Base-by-base conservation (phyloP, 768 basidiomycete species). In the Hygrocybe punicea region DNA sequence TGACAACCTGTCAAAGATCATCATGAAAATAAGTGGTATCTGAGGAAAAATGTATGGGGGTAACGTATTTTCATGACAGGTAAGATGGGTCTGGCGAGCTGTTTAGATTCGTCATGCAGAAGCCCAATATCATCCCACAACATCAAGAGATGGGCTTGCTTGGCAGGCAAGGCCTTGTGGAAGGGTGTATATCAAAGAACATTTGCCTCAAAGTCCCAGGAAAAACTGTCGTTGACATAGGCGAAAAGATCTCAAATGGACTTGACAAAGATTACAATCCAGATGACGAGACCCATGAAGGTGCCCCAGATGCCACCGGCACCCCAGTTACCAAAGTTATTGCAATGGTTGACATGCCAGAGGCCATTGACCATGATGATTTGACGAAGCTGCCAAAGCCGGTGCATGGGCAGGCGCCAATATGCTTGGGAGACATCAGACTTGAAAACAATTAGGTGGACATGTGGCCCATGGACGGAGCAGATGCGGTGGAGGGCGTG, bases 121-220 rank as follows among this genome's bases (percentile, higher is more conserved):
- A 78, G 63, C 0, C 73, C 69, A 14, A 79, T 60, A 1, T 65
- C 44, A 60, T 80, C 78, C 70, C 73, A 79, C 1, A 80, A 67
- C 2, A 35, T 35, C 0, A 81, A 70, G 1, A 79, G 66, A 1
- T 36, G 21, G 2, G 55, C 65, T 61, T 80, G 78, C 6, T 65
- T 62, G 0, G 53, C 8, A 0, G 77, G 78, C 11, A 71, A 54
- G 16, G 23, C 57, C 2, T 19, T 9, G 2, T 59, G 17, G 57
- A 73, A 71, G 0, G 64, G 66, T 14, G 36, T 37, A 49, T 73
- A 74, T 16, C 39, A 65, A 23, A 60, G 29, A 8, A 42, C 40
- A 11, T 42, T 42, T 4, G 4, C 16, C 11, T 42, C 40, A 6
- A 42, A 21, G 6, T 42, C 40, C 40, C 40, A 42, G 16, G 40